A percentile compares a stretch with the other conserved stretches of the same genome.
phyloP scores from a whole-genome alignment of 345 rosid species.

The Bruguiera parviflora region DNA sequence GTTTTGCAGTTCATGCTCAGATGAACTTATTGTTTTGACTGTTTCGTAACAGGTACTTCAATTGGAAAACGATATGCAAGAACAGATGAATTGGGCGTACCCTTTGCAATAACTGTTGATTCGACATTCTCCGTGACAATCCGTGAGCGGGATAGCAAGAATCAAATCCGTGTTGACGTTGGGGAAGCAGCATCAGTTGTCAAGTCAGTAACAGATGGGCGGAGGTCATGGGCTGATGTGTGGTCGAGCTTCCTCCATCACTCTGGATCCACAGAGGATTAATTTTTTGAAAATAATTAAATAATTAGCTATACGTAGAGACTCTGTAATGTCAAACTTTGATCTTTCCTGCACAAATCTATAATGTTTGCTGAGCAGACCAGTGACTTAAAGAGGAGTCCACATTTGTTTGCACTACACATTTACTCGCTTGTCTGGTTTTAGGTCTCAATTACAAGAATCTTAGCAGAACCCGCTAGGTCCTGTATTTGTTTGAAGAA shows the following conservation, averaged over 20 bases:
- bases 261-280: constrained; percentile 51
- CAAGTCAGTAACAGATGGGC: constrained; percentile 66
- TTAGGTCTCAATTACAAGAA: no score
- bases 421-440: no score
- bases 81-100: constrained; percentile 92
- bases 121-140: constrained; percentile 66
- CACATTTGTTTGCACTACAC: no score
- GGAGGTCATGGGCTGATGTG: constrained; percentile 62
- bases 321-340: background rate
- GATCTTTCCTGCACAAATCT: no score
- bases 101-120: constrained; percentile 90
- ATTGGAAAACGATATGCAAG: constrained; percentile 94
- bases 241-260: constrained; percentile 76
- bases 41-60: constrained; percentile 57
- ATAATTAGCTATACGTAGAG: background rate
- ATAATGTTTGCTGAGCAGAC: no score
- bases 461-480: no score
- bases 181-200: constrained; percentile 64
- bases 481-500: no score
- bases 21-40: background rate
- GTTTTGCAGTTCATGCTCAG: background rate
- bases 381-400: no score
- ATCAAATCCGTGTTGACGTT: constrained; percentile 70
- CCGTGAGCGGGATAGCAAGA: constrained; percentile 90
- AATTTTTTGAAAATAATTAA: constrained; percentile 2